Conservation (phyloP, 2,329 filamentous ascomycete genomes). For the Fusarium pilosicola region DNA sequence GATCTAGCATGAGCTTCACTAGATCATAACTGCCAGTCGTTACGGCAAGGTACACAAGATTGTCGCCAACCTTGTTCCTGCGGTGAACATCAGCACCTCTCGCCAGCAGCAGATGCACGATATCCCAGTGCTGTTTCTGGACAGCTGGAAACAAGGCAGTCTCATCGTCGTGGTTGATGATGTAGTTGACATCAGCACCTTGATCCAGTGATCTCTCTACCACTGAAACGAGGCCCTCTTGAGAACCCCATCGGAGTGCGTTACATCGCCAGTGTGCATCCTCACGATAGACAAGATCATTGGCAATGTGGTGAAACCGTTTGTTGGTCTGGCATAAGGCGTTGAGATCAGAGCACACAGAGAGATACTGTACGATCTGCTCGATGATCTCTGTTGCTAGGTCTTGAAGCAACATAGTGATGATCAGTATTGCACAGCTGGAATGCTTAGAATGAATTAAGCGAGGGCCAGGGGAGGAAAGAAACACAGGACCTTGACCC, state of each 20-base stretch:
- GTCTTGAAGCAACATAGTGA: background rate
- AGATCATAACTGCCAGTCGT: background rate
- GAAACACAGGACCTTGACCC: too few relatives aligned
- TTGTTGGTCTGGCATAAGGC: background rate
- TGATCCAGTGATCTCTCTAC: background rate
- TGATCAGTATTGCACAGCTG: fast-evolving
- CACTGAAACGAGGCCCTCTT: background rate
- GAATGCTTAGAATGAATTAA: fast-evolving
- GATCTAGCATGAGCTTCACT: background rate
- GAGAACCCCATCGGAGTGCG: background rate
- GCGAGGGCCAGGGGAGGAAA: too few relatives aligned
- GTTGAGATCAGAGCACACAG: background rate
- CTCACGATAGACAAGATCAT: background rate
- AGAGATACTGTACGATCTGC: background rate
- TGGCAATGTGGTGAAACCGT: background rate
- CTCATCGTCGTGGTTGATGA: background rate
- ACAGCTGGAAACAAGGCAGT: background rate
- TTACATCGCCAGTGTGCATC: background rate
- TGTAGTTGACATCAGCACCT: background rate
- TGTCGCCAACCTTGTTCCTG: background rate
- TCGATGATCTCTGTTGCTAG: constrained; percentile 12
- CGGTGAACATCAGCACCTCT: background rate
- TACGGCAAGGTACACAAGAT: background rate
- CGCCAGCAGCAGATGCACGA: background rate
- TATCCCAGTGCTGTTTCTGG: background rate